Evolutionary conservation across 2,329 filamentous ascomycete genomes (phyloP).

Genomic region (Curvularia sp.): DNA sequence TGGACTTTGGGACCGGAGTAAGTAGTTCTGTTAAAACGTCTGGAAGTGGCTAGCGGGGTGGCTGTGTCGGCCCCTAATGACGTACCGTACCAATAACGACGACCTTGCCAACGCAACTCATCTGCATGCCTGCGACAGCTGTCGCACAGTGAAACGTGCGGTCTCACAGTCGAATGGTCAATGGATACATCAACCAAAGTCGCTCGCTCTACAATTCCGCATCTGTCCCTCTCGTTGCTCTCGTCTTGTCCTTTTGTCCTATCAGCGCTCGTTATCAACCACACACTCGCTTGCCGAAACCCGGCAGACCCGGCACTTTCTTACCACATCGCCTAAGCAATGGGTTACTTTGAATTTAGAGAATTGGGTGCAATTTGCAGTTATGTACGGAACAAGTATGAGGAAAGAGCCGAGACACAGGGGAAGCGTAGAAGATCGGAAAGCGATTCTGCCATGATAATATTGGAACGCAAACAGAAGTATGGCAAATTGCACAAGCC

Average conservation of each 20-base stretch:
- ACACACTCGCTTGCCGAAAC: slow-evolving; percentile 10
- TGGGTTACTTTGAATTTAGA: slow-evolving; percentile 19
- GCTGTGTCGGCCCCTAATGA: slow-evolving; percentile 18
- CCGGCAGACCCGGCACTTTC: slow-evolving; percentile 8
- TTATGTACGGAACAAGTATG: slow-evolving; percentile 21
- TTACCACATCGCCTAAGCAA: neutral
- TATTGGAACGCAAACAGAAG: slow-evolving; percentile 5
- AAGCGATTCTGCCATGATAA: slow-evolving; percentile 14
- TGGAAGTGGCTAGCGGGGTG: slow-evolving; percentile 19
- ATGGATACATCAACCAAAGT: slow-evolving; percentile 2
- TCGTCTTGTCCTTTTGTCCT: slow-evolving; percentile 2
- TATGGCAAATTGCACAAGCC: slow-evolving; percentile 28
- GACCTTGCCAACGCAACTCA: slow-evolving; percentile 11
- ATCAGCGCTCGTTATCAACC: slow-evolving; percentile 2
- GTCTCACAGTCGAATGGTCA: slow-evolving; percentile 5
- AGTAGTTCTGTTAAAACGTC: slow-evolving; percentile 7
- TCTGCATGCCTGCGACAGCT: slow-evolving; percentile 10
- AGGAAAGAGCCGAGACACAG: slow-evolving; percentile 20
- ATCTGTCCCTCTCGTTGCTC: slow-evolving; percentile 7
- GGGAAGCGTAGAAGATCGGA: slow-evolving; percentile 15
- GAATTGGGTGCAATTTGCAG: slow-evolving; percentile 21
- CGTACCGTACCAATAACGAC: slow-evolving; percentile 16
- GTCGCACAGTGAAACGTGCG: slow-evolving; percentile 21
- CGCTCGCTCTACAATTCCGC: neutral
- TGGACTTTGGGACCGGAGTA: slow-evolving; percentile 12